Conservation (phyloP, 805 yeast species). For the Nakazawaea molendinolei region DNA sequence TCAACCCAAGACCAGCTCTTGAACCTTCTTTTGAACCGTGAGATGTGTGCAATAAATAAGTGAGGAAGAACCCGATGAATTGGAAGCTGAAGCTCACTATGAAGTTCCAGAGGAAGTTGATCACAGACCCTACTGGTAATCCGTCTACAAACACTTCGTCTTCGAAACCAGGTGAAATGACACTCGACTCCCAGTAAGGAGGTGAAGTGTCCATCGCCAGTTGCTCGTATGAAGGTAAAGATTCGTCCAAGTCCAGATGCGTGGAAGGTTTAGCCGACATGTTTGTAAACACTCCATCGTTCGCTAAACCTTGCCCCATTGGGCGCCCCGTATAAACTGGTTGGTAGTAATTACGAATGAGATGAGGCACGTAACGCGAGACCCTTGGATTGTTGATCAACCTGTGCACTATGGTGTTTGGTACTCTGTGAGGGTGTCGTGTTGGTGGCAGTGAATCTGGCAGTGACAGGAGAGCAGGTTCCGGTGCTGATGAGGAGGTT, state of each 20-base stretch:
- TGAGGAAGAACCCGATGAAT: conserved; percentile 84
- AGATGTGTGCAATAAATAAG: conserved; percentile 88
- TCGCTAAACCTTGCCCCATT: conserved; percentile 28
- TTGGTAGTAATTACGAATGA: conserved; percentile 7
- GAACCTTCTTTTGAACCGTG: conserved; percentile 97
- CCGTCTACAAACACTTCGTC: conserved; percentile 95
- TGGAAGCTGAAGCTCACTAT: conserved; percentile 89
- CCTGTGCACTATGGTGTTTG: conserved; percentile 9
- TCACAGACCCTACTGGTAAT: conserved; percentile 87
- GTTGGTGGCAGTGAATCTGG: not conserved
- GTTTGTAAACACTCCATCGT: conserved; percentile 92
- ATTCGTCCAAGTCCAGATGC: conserved; percentile 37
- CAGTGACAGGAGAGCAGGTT: too few relatives aligned
- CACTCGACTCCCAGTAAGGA: conserved; percentile 92
- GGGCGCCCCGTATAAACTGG: conserved; percentile 8
- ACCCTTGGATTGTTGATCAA: conserved; percentile 9
- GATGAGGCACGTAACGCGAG: conserved; percentile 7
- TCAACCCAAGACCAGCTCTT: conserved; percentile 83
- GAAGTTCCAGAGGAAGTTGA: conserved; percentile 85
- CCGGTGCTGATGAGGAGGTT: too few relatives aligned
- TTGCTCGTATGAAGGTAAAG: conserved; percentile 86
- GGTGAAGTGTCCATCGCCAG: conserved; percentile 94
- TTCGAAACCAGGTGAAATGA: conserved; percentile 69
- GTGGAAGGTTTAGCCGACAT: conserved; percentile 83
- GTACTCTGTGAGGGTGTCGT: conserved; percentile 6